These are phyloP conservation scores for Phytophthora fragariae DNA, from an alignment of 352 stramenopile genomes.

Conservation along the genomic window DNA sequence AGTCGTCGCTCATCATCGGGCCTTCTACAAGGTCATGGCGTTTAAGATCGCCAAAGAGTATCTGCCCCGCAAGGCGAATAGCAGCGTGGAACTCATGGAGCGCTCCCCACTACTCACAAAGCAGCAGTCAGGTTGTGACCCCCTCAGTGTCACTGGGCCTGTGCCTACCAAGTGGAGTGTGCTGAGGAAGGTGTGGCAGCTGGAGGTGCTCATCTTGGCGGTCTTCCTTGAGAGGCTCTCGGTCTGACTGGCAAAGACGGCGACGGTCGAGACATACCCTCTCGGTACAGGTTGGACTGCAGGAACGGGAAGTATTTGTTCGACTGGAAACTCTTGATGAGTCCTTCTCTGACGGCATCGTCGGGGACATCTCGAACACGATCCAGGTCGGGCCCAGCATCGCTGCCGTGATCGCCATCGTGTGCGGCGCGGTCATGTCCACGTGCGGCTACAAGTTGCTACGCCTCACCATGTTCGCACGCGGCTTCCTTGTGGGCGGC, in stretches of 20 bases:
- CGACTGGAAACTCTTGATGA: no score
- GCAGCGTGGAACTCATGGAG: constrained; percentile 66
- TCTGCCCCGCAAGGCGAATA: constrained; percentile 40
- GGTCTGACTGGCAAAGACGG: constrained; percentile 84
- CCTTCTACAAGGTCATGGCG: constrained; percentile 74
- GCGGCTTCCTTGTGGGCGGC: no score
- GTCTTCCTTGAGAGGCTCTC: constrained; percentile 78
- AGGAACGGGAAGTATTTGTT: no score
- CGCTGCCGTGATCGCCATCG: no score
- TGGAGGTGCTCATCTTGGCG: constrained; percentile 74
- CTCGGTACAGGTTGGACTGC: no score
- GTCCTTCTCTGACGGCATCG: no score
- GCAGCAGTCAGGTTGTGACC: constrained; percentile 34
- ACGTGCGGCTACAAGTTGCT: no score
- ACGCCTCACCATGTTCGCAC: no score
- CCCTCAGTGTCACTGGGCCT: constrained; percentile 12
- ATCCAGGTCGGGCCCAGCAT: no score
- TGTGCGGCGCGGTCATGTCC: no score
- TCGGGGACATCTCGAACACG: no score
- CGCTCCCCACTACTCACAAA: constrained; percentile 52
- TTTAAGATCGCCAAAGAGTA: constrained; percentile 70
- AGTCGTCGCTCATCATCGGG: constrained; percentile 79
- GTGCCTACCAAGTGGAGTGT: constrained; percentile 71
- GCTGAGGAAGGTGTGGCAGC: constrained; percentile 67
- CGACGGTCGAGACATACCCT: constrained; percentile 77